Base-by-base conservation (phyloP, 176 grass and related monocot genomes). In the Avena atlantica region DNA sequence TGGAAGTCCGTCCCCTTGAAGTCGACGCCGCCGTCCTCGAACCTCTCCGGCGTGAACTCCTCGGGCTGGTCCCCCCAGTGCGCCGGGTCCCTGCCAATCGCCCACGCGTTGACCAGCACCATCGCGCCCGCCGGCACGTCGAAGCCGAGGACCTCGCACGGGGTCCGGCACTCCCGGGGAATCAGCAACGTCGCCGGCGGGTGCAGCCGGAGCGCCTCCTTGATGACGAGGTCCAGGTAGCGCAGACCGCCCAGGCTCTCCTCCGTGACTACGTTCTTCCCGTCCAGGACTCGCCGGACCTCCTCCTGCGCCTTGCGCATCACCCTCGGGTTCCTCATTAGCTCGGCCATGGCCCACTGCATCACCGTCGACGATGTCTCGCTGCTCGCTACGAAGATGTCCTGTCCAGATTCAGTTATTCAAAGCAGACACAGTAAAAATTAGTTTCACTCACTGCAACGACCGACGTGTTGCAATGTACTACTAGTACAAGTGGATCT, bases 331-430 rank as follows among this genome's bases (percentile, higher is more conserved):
- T 88, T 85, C 20, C 67, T 52, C 51, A 71, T 44, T 2, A 91
- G 90, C 73, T 91, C 90, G 0, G 90, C 24, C 86, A 91, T 85
- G 19, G 58, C 76, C 89, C 89, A 91, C 25, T 75, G 40, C 12
- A 88, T 40, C 15, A 76, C 37, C 8, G 63, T 47, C 11, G 80
- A 31, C 12, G 86, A 67, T 0, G 89, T 60, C 4, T 88, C 89
- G 11, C 63, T 91, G 9, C 86, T 86, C 45, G 27, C 89, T 1
- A 4, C 19, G 47, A 91, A 88, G 23, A 91, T 29, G 53, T 88
- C 85, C 89, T 91, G 80, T 19, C 15, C 48, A 16, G 8, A 76
- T 9, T 75, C 40, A 8, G 3, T 34, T 34, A 34, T 34, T 34
- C 31, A 0, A 42, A 57, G 21, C 68, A 16, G 27, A 34, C 2